Evolutionary conservation across 2,329 filamentous ascomycete genomes (phyloP).

Genomic region (Venturia oleaginea): DNA sequence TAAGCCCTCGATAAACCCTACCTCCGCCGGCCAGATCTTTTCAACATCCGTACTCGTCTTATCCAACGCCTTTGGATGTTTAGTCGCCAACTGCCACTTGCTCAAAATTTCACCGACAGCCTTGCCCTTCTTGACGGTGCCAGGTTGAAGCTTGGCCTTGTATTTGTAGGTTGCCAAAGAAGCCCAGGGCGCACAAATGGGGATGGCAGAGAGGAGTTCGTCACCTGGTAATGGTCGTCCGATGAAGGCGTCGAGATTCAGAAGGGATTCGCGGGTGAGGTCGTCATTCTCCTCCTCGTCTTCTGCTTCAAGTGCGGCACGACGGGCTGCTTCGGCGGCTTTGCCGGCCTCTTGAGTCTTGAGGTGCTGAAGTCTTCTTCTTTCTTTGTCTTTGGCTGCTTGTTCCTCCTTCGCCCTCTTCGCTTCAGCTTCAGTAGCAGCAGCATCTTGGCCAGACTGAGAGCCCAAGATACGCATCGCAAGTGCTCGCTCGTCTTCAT

Average conservation of each 20-base stretch:
- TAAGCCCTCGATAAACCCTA: slow-evolving; percentile 72
- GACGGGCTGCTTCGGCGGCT: slow-evolving; percentile 61
- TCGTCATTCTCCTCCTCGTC: slow-evolving; percentile 52
- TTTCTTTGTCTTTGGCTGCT: slow-evolving; percentile 61
- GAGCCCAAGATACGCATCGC: slow-evolving; percentile 84
- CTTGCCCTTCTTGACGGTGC: slow-evolving; percentile 85
- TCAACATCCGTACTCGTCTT: slow-evolving; percentile 48
- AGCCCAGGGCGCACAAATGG: slow-evolving; percentile 56
- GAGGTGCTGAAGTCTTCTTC: slow-evolving; percentile 71
- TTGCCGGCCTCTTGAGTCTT: slow-evolving; percentile 66
- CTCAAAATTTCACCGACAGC: slow-evolving; percentile 84
- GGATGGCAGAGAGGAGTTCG: slow-evolving; percentile 61
- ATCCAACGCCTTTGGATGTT: slow-evolving; percentile 36
- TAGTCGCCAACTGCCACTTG: slow-evolving; percentile 62
- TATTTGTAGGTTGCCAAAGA: slow-evolving; percentile 69
- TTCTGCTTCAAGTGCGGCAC: slow-evolving; percentile 27
- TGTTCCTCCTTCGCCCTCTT: slow-evolving; percentile 61
- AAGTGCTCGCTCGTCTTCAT: slow-evolving; percentile 80
- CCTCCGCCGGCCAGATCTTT: slow-evolving; percentile 74
- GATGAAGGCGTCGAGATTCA: slow-evolving; percentile 60
- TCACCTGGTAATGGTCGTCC: slow-evolving; percentile 73
- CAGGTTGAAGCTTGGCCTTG: slow-evolving; percentile 90
- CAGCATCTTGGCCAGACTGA: slow-evolving; percentile 54
- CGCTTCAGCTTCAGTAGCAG: slow-evolving; percentile 49
- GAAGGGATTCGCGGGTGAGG: slow-evolving; percentile 42